Conservation (phyloP, 164 flowering plant species). For the Vitis vinifera region ASM3070453v1 NC_081810.1:14673001-14673500, state of each 20-base stretch:
- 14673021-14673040: too few relatives aligned
- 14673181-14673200: background rate
- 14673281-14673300: slow-evolving; percentile 75
- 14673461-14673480: too few relatives aligned
- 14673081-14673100: too few relatives aligned
- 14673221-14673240: background rate
- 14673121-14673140: too few relatives aligned
- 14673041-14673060: too few relatives aligned
- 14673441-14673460: background rate
- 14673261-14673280: slow-evolving; percentile 93
- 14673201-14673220: background rate
- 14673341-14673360: slow-evolving; percentile 90
- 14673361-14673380: slow-evolving; percentile 75
- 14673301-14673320: slow-evolving; percentile 66
- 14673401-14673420: slow-evolving; percentile 69
- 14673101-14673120: too few relatives aligned
- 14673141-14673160: too few relatives aligned
- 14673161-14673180: too few relatives aligned
- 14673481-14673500: too few relatives aligned
- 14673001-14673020: background rate
- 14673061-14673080: too few relatives aligned
- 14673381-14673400: slow-evolving; percentile 79
- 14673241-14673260: slow-evolving; percentile 92
- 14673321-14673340: slow-evolving; percentile 74
- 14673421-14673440: slow-evolving; percentile 91